These are phyloP conservation scores for Candida argentea DNA, from an alignment of 805 yeast species.

Conservation along the genomic window DNA sequence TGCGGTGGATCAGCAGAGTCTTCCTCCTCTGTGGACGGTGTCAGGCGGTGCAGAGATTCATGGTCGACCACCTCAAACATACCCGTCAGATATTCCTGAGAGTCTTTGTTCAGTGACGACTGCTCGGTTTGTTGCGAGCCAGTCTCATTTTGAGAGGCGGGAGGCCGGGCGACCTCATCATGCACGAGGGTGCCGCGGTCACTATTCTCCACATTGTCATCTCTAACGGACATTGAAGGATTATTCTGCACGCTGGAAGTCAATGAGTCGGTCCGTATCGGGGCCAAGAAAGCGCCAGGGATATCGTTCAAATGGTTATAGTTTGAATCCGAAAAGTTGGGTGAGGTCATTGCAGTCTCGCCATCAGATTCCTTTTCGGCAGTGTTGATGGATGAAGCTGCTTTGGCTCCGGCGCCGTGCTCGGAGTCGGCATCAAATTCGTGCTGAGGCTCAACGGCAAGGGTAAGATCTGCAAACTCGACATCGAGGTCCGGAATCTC, in stretches of 20 bases:
- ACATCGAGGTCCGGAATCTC: too few species aligned
- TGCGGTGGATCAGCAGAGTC: too few species aligned
- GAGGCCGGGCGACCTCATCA: conserved; percentile 12
- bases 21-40: too few species aligned
- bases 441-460: conserved; percentile 6
- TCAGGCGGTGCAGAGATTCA: conserved; percentile 38
- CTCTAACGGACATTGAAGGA: conserved; percentile 84
- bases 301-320: conserved; percentile 28
- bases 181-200: conserved; percentile 31
- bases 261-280: conserved; percentile 64
- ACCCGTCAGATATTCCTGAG: conserved; percentile 35
- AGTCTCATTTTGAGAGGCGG: conserved; percentile 4
- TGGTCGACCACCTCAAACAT: conserved; percentile 46
- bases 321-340: conserved; percentile 38
- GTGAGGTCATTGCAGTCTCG: conserved; percentile 41
- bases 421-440: conserved; percentile 24
- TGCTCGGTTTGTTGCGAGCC: conserved; percentile 1
- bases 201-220: conserved; percentile 43
- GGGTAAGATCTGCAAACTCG: conserved; percentile 9
- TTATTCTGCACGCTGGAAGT: conserved; percentile 90
- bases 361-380: conserved; percentile 17
- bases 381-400: conserved; percentile 27
- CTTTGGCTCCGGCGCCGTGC: conserved; percentile 11
- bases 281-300: conserved; percentile 35
- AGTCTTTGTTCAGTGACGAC: conserved; percentile 20